Percentiles rank a stretch among this genome's conserved stretches.
These are phyloP conservation scores for Tuber melanosporum DNA, from an alignment of 495 filamentous ascomycete genomes.

Conservation along the genomic window DNA sequence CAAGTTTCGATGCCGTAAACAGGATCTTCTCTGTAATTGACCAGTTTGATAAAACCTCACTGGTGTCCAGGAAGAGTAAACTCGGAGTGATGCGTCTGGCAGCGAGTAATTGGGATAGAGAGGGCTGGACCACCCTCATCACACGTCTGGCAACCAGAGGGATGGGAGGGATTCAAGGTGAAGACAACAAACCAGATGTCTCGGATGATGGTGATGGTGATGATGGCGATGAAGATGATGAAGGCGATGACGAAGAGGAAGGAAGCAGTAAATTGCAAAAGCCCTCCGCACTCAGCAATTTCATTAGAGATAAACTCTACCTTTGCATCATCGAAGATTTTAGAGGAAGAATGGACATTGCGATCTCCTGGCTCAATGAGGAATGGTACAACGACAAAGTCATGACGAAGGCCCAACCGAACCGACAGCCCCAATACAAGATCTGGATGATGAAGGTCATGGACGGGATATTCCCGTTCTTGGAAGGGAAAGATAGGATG, in stretches of 20 bases:
- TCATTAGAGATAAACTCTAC: slow-evolving; percentile 72
- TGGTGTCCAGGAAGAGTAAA: slow-evolving; percentile 40
- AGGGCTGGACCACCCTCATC: slow-evolving; percentile 85
- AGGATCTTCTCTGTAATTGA: slow-evolving; percentile 72
- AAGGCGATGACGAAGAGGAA: slow-evolving; percentile 36
- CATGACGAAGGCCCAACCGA: slow-evolving; percentile 46
- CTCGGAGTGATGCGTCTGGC: slow-evolving; percentile 74
- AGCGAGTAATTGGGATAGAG: slow-evolving; percentile 75
- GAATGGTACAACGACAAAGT: slow-evolving; percentile 95
- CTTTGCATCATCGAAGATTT: slow-evolving; percentile 86
- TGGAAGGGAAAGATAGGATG: slow-evolving; percentile 79
- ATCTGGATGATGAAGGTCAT: slow-evolving; percentile 72
- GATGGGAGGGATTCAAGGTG: slow-evolving; percentile 56
- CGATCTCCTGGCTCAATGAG: slow-evolving; percentile 86
- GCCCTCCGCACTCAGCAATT: slow-evolving; percentile 43
- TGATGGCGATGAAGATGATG: slow-evolving; percentile 5
- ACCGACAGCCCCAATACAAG: slow-evolving; percentile 61
- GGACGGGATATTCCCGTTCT: slow-evolving; percentile 78
- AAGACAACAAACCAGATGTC: slow-evolving; percentile 38
- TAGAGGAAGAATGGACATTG: slow-evolving; percentile 73
- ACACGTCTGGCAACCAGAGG: slow-evolving; percentile 78
- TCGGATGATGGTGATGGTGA: slow-evolving; percentile 5
- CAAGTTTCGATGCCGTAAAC: slow-evolving; percentile 61
- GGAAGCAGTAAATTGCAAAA: slow-evolving; percentile 24
- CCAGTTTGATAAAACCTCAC: slow-evolving; percentile 57